Base-by-base conservation (phyloP, 192 early-diverging fungal genomes). In the Chytriomyces sp. region DNA sequence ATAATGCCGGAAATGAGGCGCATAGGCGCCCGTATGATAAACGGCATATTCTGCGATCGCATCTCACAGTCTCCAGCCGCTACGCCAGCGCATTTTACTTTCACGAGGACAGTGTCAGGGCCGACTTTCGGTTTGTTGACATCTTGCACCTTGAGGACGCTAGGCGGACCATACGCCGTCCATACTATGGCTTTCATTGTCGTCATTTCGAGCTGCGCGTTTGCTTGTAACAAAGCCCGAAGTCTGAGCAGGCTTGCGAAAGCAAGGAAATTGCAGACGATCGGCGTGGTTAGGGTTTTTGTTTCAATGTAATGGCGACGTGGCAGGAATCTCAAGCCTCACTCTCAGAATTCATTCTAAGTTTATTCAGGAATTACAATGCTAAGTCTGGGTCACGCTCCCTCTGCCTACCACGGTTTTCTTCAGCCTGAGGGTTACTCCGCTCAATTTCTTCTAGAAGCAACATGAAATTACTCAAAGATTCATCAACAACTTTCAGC, bases 31-130 rank as follows among this genome's bases (percentile, higher is more conserved):
- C 68, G 26, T 52, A 60, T 36, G 59, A 60, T 32, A 31, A 33
- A 30, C 32, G 69, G 53, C 59, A 60, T 30, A 59, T 75, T 32
- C 33, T 56, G 44, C 34, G 32, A 37, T 14, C 66, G 74, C 40
- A 69, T 78, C 28, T 74, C 60, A 61, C 58, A 75, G 44, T 73
- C 75, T 38, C 59, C 59, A 10, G 31, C 32, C 0, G 72, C 76
- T 34, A 72, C 32, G 63, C 70, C 70, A 39, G 64, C 39, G 54
- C 52, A 54, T 2, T 34, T 4, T 30, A 61, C 62, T 22, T 31
- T 38, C 56, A 77, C 70, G 25, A 61, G 76, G 22, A 77, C 55
- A 19, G 44, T 34, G 70, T 31, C 25, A 17, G 37, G 17, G 4
- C 60, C 8, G 41, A 54, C 30, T 10, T 19, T 25, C 32, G 64